These are phyloP conservation scores for Liriodendron chinense DNA, from an alignment of 164 flowering plant genomes.

Conservation along the genomic window DNA sequence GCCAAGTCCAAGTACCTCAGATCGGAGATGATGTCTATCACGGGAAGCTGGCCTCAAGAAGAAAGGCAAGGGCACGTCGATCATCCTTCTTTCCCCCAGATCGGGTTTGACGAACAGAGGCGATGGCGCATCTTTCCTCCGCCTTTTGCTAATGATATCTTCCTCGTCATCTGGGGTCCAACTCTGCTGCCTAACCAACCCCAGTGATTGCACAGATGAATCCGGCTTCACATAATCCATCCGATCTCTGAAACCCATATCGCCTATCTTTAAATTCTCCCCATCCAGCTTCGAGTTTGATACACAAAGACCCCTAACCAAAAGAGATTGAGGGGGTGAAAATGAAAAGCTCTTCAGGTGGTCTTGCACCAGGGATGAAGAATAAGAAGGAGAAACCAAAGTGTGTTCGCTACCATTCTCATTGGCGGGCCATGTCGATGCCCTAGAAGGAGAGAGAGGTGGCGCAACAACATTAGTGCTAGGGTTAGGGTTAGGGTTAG, in stretches of 20 bases:
- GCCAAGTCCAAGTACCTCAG: slow-evolving; percentile 32
- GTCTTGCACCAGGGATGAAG: slow-evolving; percentile 26
- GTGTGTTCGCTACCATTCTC: slow-evolving; percentile 15
- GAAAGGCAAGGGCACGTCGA: not conserved
- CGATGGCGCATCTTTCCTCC: slow-evolving; percentile 24
- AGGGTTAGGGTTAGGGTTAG: slow-evolving; percentile 29
- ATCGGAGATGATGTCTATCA: slow-evolving; percentile 21
- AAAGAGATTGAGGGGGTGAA: slow-evolving; percentile 22
- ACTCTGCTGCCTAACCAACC: slow-evolving; percentile 24
- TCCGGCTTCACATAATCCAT: slow-evolving; percentile 25
- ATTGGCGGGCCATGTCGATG: slow-evolving; percentile 28
- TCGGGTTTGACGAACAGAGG: slow-evolving; percentile 2
- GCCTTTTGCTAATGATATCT: slow-evolving; percentile 35
- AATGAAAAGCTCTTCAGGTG: slow-evolving; percentile 14
- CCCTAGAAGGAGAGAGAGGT: slow-evolving; percentile 35
- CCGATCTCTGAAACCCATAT: slow-evolving; percentile 15
- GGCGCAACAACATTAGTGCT: slow-evolving; percentile 22
- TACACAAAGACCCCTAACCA: slow-evolving; percentile 15
- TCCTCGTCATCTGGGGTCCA: slow-evolving; percentile 20
- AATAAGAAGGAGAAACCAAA: slow-evolving; percentile 22
- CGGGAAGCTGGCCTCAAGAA: not conserved
- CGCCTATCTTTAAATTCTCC: slow-evolving; percentile 19
- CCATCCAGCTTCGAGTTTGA: slow-evolving; percentile 25
- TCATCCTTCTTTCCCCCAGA: not conserved
- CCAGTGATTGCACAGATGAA: slow-evolving; percentile 32